These are phyloP conservation scores for Triadica sebifera DNA, from an alignment of 345 rosid species.

Conservation along the genomic window DNA sequence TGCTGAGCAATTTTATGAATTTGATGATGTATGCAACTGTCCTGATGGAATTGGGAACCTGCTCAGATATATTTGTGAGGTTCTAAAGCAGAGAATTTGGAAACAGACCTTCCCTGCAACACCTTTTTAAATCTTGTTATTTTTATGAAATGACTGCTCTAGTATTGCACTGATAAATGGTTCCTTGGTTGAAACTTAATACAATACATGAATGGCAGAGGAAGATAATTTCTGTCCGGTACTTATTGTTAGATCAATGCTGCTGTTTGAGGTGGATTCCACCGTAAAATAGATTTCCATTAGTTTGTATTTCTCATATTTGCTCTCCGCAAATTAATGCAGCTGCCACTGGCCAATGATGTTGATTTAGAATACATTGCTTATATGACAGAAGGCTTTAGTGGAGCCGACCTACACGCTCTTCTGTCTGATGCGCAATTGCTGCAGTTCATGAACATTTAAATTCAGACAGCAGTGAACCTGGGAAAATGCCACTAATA, in stretches of 20 bases:
- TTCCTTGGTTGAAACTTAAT: too few species aligned
- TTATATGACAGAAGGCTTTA: conserved; percentile 75
- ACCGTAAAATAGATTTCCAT: not conserved
- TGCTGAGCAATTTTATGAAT: not conserved
- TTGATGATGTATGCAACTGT: not conserved
- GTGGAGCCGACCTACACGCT: conserved; percentile 98
- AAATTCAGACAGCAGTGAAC: conserved; percentile 31
- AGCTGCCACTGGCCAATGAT: conserved; percentile 73
- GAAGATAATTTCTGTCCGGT: too few species aligned
- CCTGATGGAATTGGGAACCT: not conserved
- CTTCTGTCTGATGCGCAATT: conserved; percentile 89
- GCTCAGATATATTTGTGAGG: not conserved
- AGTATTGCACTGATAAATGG: not conserved
- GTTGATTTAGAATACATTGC: conserved; percentile 66
- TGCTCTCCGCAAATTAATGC: conserved; percentile 27
- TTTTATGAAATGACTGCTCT: not conserved
- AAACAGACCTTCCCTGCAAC: not conserved
- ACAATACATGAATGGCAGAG: too few species aligned
- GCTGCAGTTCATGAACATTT: conserved; percentile 81
- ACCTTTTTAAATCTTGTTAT: too few species aligned
- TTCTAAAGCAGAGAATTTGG: not conserved
- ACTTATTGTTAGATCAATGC: not conserved
- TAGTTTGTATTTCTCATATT: conserved; percentile 1
- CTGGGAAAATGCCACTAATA: conserved; percentile 59
- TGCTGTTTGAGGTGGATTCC: not conserved